Conservation (phyloP, 1,139 yeast species). For the Geotrichum citri-aurantii region DNA sequence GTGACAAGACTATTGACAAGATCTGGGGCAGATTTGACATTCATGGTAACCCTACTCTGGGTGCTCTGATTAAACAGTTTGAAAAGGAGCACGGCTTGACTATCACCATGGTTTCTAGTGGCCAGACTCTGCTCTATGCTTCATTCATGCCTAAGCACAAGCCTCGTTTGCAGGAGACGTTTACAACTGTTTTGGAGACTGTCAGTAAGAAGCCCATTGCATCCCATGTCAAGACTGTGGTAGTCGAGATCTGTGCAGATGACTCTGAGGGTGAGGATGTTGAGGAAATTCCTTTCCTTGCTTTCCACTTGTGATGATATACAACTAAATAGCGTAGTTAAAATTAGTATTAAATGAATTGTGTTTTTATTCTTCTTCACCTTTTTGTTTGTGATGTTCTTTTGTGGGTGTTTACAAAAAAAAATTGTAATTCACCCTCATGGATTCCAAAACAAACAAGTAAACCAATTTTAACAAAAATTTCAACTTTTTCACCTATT, state of each 20-base stretch:
- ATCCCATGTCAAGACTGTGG: conserved; percentile 65
- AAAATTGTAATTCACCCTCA: too few relatives aligned
- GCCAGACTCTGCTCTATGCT: conserved; percentile 84
- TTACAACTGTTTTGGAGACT: conserved; percentile 69
- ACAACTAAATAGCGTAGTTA: neutral
- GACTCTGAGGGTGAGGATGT: conserved; percentile 92
- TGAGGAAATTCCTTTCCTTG: conserved; percentile 80
- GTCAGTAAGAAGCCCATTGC: conserved; percentile 83
- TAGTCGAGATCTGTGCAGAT: conserved; percentile 88
- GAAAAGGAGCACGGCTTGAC: conserved; percentile 77
- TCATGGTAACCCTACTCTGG: conserved; percentile 69
- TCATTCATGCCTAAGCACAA: conserved; percentile 90
- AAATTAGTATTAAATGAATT: neutral
- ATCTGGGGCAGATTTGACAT: conserved; percentile 95
- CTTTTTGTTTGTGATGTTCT: too few relatives aligned
- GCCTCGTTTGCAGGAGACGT: conserved; percentile 62
- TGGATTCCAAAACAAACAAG: too few relatives aligned
- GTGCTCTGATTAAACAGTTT: conserved; percentile 69
- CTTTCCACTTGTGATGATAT: conserved; percentile 22
- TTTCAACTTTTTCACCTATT: too few relatives aligned
- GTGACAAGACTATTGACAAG: conserved; percentile 63
- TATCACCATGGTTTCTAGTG: conserved; percentile 86
- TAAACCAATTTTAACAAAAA: too few relatives aligned
- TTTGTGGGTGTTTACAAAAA: too few relatives aligned
- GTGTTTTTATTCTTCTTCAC: too few relatives aligned